Conservation (phyloP, 2,329 filamentous ascomycete genomes). For the Colletotrichum melonis region DNA sequence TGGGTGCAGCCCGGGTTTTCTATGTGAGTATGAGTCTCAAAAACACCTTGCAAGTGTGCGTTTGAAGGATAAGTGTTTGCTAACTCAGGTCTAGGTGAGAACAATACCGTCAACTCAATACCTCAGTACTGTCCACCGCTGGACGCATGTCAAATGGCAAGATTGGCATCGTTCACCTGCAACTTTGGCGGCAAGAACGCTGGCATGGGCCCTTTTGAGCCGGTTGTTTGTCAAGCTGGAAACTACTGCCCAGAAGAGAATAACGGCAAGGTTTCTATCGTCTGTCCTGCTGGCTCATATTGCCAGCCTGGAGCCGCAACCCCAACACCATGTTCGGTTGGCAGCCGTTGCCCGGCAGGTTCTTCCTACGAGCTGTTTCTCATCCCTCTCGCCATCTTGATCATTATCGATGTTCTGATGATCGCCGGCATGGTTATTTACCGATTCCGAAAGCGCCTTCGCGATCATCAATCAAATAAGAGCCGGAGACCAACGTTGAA, state of each 20-base stretch:
- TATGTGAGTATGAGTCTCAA: conserved; percentile 48
- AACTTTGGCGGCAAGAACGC: conserved; percentile 46
- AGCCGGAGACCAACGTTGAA: not conserved
- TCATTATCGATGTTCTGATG: conserved; percentile 56
- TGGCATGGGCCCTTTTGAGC: conserved; percentile 61
- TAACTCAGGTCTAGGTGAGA: conserved; percentile 46
- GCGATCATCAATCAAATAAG: conserved; percentile 1
- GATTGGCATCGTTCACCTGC: conserved; percentile 49
- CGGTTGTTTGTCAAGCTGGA: conserved; percentile 60
- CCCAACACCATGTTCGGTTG: conserved; percentile 58
- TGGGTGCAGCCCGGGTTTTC: conserved; percentile 55
- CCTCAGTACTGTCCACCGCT: conserved; percentile 57
- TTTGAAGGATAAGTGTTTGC: not conserved
- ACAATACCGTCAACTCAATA: conserved; percentile 59
- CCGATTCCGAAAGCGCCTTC: conserved; percentile 47
- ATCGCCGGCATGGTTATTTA: conserved; percentile 49
- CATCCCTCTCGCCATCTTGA: conserved; percentile 55
- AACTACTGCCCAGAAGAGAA: conserved; percentile 57
- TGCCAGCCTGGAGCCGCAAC: conserved; percentile 61
- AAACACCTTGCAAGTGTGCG: not conserved
- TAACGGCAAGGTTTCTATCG: conserved; percentile 50
- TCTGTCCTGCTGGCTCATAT: conserved; percentile 60
- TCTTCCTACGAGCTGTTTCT: conserved; percentile 54
- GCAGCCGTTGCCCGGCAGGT: conserved; percentile 58
- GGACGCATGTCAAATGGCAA: conserved; percentile 48